phyloP scores from a whole-genome alignment of 2,329 filamentous ascomycete genomes.

The Pseudonectria buxi region DNA sequence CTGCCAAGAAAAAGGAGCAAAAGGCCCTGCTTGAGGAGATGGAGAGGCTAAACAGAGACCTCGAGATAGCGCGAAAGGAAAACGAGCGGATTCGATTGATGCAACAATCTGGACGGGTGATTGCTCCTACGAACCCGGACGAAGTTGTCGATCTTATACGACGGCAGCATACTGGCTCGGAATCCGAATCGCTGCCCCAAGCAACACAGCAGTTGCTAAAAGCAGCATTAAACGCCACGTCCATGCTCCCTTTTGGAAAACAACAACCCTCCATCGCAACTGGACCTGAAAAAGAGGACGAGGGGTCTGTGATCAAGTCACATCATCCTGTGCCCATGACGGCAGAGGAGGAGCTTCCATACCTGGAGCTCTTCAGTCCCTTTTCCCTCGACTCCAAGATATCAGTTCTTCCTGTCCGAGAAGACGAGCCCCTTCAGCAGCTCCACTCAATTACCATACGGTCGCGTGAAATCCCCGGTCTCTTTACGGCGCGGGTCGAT shows the following conservation, averaged over 20 bases:
- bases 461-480: slow-evolving; percentile 34
- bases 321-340: slow-evolving; percentile 60
- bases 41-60: slow-evolving; percentile 48
- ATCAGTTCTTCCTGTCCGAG: slow-evolving; percentile 33
- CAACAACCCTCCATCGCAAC: slow-evolving; percentile 20
- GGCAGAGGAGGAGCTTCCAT: slow-evolving; percentile 59
- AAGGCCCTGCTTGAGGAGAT: slow-evolving; percentile 51
- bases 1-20: slow-evolving; percentile 44
- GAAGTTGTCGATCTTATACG: slow-evolving; percentile 35
- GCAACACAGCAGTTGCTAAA: slow-evolving; percentile 38
- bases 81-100: slow-evolving; percentile 45
- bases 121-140: slow-evolving; percentile 28
- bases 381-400: slow-evolving; percentile 54
- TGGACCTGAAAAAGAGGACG: slow-evolving; percentile 19
- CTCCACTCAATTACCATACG: slow-evolving; percentile 49
- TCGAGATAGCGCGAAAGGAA: slow-evolving; percentile 50
- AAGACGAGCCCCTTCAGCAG: slow-evolving; percentile 37
- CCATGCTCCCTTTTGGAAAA: slow-evolving; percentile 45
- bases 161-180: slow-evolving; percentile 32
- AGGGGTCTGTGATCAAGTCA: slow-evolving; percentile 42
- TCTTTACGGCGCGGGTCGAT: slow-evolving; percentile 52
- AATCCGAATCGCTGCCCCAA: slow-evolving; percentile 20
- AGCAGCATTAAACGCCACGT: slow-evolving; percentile 44
- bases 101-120: slow-evolving; percentile 32
- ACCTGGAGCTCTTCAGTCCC: slow-evolving; percentile 64